Evolutionary conservation across 1,139 yeast species (phyloP), one percentile per base, ranked within the genome.

Genomic region (Saccharomyces hybrid): DNA sequence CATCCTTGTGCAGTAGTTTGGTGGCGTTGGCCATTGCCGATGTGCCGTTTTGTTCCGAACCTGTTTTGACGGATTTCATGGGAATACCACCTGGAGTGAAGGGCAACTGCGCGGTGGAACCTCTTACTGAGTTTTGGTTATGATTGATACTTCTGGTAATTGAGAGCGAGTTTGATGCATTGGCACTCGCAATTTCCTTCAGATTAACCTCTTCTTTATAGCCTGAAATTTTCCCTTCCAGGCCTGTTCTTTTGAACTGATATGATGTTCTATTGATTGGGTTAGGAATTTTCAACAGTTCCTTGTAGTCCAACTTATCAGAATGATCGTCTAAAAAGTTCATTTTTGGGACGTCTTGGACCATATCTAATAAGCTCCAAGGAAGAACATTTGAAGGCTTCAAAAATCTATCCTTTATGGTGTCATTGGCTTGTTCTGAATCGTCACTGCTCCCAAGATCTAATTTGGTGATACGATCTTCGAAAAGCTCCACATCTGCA

Each of bases 21-120:
- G 78, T 68, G 1, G 65, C 66, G n/a, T 64, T 64, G 6, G 57
- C 51, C 47, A 56, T 57, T 14, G 57, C 46, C 0, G 66, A 58
- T 5, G 49, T 23, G 2, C 54, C 56, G 9, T 56, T 52, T 16
- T 49, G 50, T 7, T 13, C 50, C 1, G 44, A 31, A 6, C 51
- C 55, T 16, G 56, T 28, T 31, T 55, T 57, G 3, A 55, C 49
- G 7, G 63, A 62, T 44, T 72, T 73, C 59, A 82, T 71, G 4
- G 69, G 71, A 16, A 88, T 68, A 2, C 98, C 98, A 60, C 99
- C 98, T 0, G 99, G 99, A 53, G 87, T 85, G 67, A 95, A 93
- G 0, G 99, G 99, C 64, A 93, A 73, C 64, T 80, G 88, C 25
- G 84, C 80, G 0, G 96, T 79, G 5, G 83, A 77, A 0, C 98